phyloP scores from a whole-genome alignment of 768 basidiomycete species.

The Arthromyces matolae region DNA sequence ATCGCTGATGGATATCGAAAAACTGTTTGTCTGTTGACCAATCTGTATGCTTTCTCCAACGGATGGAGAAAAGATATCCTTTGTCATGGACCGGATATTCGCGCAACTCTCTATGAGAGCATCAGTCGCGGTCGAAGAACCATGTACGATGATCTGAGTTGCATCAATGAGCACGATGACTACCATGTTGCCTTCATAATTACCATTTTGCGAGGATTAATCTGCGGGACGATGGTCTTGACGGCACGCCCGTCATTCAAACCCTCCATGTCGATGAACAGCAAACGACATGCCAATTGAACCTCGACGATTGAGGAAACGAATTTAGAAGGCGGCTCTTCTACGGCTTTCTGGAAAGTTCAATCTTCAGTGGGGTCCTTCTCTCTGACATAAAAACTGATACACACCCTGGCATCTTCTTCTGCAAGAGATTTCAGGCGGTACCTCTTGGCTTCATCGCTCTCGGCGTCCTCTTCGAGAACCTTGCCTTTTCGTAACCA shows the following conservation, averaged over 20 bases:
- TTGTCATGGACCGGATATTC: slow-evolving; percentile 85
- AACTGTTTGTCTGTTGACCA: slow-evolving; percentile 93
- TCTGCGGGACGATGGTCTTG: slow-evolving; percentile 93
- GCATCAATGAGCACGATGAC: slow-evolving; percentile 3
- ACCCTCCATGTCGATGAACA: slow-evolving; percentile 96
- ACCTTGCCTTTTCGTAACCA: slow-evolving; percentile 92
- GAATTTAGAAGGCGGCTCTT: slow-evolving; percentile 91
- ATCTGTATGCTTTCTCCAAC: slow-evolving; percentile 81
- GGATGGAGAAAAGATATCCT: slow-evolving; percentile 81
- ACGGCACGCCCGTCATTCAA: slow-evolving; percentile 95
- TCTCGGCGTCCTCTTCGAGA: slow-evolving; percentile 86
- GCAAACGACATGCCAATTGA: slow-evolving; percentile 78
- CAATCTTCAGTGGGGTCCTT: slow-evolving; percentile 1
- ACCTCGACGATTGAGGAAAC: slow-evolving; percentile 72
- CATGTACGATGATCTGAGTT: slow-evolving; percentile 83
- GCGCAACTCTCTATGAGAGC: slow-evolving; percentile 77
- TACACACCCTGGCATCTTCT: slow-evolving; percentile 77
- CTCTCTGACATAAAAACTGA: background rate
- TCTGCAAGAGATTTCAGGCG: slow-evolving; percentile 63
- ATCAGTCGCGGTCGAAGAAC: slow-evolving; percentile 59
- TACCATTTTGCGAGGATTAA: slow-evolving; percentile 95
- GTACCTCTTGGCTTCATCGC: slow-evolving; percentile 75
- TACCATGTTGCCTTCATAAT: slow-evolving; percentile 9
- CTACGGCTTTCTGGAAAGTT: slow-evolving; percentile 54
- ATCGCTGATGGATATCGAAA: slow-evolving; percentile 92